Conservation (phyloP, 352 stramenopile species). For the Phytophthora ramorum region DNA sequence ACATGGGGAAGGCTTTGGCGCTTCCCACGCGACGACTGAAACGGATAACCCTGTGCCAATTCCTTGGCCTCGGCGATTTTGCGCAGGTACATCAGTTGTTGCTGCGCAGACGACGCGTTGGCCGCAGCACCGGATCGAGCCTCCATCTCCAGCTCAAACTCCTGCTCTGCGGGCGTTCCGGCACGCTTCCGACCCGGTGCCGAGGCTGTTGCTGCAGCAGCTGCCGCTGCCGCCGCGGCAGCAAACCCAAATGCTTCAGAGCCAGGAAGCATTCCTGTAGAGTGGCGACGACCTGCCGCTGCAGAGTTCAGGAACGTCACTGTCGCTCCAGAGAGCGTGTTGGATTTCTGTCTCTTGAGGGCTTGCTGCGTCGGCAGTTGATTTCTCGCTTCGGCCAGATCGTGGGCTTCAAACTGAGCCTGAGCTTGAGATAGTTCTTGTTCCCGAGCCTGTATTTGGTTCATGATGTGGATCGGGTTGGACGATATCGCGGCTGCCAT, state of each 20-base stretch:
- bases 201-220: slow-evolving; percentile 17
- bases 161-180: slow-evolving; percentile 39
- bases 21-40: slow-evolving; percentile 36
- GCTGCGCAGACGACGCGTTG: slow-evolving; percentile 14
- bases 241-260: slow-evolving; percentile 40
- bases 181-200: slow-evolving; percentile 20
- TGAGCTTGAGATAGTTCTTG: slow-evolving; percentile 9
- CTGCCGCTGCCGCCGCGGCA: slow-evolving; percentile 30
- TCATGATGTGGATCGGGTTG: slow-evolving; percentile 29
- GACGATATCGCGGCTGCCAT: slow-evolving; percentile 20
- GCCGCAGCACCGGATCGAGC: slow-evolving; percentile 22
- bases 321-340: slow-evolving; percentile 28
- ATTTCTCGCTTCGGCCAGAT: slow-evolving; percentile 22
- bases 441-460: slow-evolving; percentile 10
- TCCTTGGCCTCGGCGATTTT: slow-evolving; percentile 40
- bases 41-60: slow-evolving; percentile 26
- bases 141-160: slow-evolving; percentile 46
- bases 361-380: slow-evolving; percentile 41
- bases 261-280: slow-evolving; percentile 52
- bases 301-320: slow-evolving; percentile 44
- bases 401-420: slow-evolving; percentile 30
- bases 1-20: slow-evolving; percentile 56
- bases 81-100: slow-evolving; percentile 34
- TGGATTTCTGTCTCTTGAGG: slow-evolving; percentile 51
- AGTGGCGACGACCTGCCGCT: slow-evolving; percentile 48